These are phyloP conservation scores for Alternaria arborescens DNA, from an alignment of 2,329 filamentous ascomycete genomes.

Conservation along the genomic window DNA sequence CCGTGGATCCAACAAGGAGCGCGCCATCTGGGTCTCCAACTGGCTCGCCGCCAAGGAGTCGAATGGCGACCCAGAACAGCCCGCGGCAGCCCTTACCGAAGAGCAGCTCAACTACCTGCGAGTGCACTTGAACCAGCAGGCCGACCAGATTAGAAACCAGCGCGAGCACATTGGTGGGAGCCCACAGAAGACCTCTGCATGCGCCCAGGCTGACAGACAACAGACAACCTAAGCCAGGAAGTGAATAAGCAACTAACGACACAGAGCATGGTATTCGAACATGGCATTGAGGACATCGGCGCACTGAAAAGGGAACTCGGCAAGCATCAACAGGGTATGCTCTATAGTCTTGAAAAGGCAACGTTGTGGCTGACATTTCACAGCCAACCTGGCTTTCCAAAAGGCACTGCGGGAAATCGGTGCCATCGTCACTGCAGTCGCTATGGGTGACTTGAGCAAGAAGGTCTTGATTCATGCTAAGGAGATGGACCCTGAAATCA, in stretches of 20 bases:
- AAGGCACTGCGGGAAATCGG: constrained; percentile 96
- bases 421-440: constrained; percentile 95
- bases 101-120: constrained; percentile 85
- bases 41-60: constrained; percentile 64
- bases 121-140: constrained; percentile 92
- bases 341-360: background rate
- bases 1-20: constrained; percentile 48
- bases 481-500: constrained; percentile 98
- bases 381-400: constrained; percentile 95
- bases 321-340: constrained; percentile 77
- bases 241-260: constrained; percentile 85
- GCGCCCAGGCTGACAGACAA: background rate
- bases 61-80: constrained; percentile 55
- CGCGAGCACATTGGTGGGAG: constrained; percentile 73
- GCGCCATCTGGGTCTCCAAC: constrained; percentile 58
- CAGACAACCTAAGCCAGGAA: constrained; percentile 81
- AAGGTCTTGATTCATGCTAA: constrained; percentile 95
- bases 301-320: constrained; percentile 90
- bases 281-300: constrained; percentile 83
- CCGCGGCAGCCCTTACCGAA: constrained; percentile 70
- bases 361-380: constrained; percentile 81
- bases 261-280: constrained; percentile 81
- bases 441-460: constrained; percentile 93
- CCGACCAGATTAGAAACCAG: constrained; percentile 88
- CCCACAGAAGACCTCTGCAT: background rate